Evolutionary conservation across 2,329 filamentous ascomycete species (phyloP).

Genomic region (Ambrosiella beaveri): DNA sequence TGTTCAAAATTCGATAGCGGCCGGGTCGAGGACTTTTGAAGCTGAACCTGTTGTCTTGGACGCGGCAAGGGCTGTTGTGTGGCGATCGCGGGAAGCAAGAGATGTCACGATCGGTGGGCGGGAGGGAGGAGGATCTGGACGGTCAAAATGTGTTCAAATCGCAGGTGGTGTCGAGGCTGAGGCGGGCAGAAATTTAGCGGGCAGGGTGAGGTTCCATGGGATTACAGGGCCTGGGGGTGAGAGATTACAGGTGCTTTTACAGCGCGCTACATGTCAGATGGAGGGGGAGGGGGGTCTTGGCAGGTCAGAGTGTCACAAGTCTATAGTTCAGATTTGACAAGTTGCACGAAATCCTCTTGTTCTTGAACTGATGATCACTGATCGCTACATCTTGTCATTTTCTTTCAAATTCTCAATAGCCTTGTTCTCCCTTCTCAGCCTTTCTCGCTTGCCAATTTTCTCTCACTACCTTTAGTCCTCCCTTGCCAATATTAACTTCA

Average conservation of each 20-base stretch:
- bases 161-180: neutral
- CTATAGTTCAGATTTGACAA: neutral
- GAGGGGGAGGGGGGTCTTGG: neutral
- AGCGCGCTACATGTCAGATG: neutral
- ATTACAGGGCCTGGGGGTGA: neutral
- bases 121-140: neutral
- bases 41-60: neutral
- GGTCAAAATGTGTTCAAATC: neutral
- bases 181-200: neutral
- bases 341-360: neutral
- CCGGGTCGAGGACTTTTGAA: neutral
- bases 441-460: neutral
- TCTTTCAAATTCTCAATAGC: neutral
- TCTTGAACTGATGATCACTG: neutral
- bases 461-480: neutral
- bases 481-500: neutral
- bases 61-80: neutral
- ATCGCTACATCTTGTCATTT: neutral
- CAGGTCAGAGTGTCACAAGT: neutral
- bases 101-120: neutral
- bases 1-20: neutral
- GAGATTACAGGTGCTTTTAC: neutral
- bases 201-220: neutral
- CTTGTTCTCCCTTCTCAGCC: neutral
- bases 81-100: neutral